Evolutionary conservation across 495 filamentous ascomycete species (phyloP), one percentile per base, ranked within the genome.

Genomic region (Daldinia concentrica): DNA sequence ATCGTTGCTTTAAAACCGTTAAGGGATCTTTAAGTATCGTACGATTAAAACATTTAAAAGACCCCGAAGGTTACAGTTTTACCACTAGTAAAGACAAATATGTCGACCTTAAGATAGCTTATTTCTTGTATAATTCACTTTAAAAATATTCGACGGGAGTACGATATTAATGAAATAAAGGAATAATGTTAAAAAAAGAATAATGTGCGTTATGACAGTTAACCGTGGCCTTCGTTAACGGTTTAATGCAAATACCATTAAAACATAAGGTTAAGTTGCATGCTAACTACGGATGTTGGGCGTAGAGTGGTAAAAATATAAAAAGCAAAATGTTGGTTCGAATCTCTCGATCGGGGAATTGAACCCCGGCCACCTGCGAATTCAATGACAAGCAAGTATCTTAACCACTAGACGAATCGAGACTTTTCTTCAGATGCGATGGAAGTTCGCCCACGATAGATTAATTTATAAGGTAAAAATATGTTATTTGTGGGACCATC

Each of bases 351-450:
- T 77, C 73, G 77, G 77, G 78, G 78, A 79, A 79, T 79, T 72
- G 78, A 79, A 79, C 78, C 78, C 78, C 78, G 77, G 75, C 76
- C 77, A 79, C 77, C 75, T 75, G 78, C 76, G 76, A 55, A 43
- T 7, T 68, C 48, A 15, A 64, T 70, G 67, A 70, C 67, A 70
- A 64, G 67, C 67, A 70, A 61, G 67, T 70, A 70, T 69, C 67
- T 55, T 69, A 69, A 69, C 61, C 67, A 69, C 61, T 69, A 69
- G 67, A 69, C 67, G 67, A 64, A 69, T 69, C 67, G 67, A 69
- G 67, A 69, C 9, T 58, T 19, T 2, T 27, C 32, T 7, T 45
- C 11, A 0, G 19, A 14, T 15, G 0, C 19, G 41, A 59, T 48
- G 57, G 19, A 36, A 45, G 34, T 43, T 55, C 1, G 15, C 1